Evolutionary conservation across 257 asterid species (phyloP), one percentile per base, ranked within the genome.

Genomic region (Lithospermum erythrorhizon): DNA sequence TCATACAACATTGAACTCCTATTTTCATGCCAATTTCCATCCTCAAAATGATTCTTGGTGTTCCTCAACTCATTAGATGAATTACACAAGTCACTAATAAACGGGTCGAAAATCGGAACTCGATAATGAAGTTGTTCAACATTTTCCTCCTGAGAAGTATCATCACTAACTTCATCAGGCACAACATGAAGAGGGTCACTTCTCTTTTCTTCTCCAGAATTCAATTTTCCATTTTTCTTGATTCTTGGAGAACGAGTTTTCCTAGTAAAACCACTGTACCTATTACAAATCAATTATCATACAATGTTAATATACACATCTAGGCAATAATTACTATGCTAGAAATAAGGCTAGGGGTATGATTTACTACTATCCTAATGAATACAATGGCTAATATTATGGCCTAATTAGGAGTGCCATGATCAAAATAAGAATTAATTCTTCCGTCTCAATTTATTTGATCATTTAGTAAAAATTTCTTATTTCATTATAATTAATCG

Each of bases 51-150:
- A 2, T 58, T 49, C 2, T 23, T n/a, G 6, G 27, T 45, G 6
- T 21, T 17, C 23, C 20, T 73, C 16, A 27, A 65, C 21, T 66
- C 78, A n/a, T 57, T 78, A 15, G 53, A 51, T 54, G 82, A 62
- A 3, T 60, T 70, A 71, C 87, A 71, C 18, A 81, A 14, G 27
- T 85, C 84, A 0, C 69, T 79, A 1, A 67, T 79, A 17, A 60
- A 79, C 3, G 86, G 87, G 55, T 91, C 90, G 47, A 83, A 77
- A 7, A 72, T 68, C 16, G 97, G 97, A 24, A 87, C 97, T 69
- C 87, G 76, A 35, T 81, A 83, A 13, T 77, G 79, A 23, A 91
- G 78, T 58, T 83, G 85, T 63, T 91, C 96, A 7, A 85, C 90
- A 6, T 61, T 74, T 15, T 80, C 87, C 41, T 84, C 87, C 6